Base-by-base conservation (phyloP, 1,284 basidiomycete genomes). In the Boletus sp. region DNA sequence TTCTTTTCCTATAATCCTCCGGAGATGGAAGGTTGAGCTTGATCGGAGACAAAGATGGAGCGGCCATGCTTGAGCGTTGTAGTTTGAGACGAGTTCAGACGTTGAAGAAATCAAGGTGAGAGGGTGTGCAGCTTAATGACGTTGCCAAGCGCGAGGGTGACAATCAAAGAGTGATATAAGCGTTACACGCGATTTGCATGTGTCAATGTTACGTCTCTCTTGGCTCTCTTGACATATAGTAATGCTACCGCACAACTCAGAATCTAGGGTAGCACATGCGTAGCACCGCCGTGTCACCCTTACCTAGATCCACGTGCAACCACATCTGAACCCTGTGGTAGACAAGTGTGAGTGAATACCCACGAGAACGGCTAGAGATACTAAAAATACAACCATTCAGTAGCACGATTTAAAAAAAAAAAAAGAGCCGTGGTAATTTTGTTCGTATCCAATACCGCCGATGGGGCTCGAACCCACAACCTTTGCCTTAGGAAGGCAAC, bases 1-100 rank as follows among this genome's bases (percentile, higher is more conserved):
- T 94, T 68, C 91, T 82, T 70, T 86, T 83, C 57, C 77, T 75
- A 66, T 89, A 94, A 53, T 90, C 86, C 57, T 84, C 84, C 0
- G 82, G 80, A n/a, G 83, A 66, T 0, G 83, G 82, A n/a, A 88
- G 71, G 54, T 74, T 65, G 39, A 79, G 69, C 51, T 73, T 75
- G 44, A 84, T 69, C 0, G 72, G 68, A 62, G 61, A 69, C 46
- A 48, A 61, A 60, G 40, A 30, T 49, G 57, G 17, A 1, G 20
- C 9, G 10, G 34, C 32, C 62, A 64, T 67, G 46, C 3, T 46
- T 32, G 38, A 23, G 29, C 14, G 17, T 16, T 17, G 41, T 26
- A 42, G 13, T 45, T 38, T 23, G 46, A 26, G 26, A 19, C n/a
- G n/a, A 32, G 36, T 10, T 10, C 7, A 30, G 14, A n/a, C n/a